These are phyloP conservation scores for Exophiala dermatitidis DNA, from an alignment of 2,329 filamentous ascomycete genomes.

Conservation along the genomic window DNA sequence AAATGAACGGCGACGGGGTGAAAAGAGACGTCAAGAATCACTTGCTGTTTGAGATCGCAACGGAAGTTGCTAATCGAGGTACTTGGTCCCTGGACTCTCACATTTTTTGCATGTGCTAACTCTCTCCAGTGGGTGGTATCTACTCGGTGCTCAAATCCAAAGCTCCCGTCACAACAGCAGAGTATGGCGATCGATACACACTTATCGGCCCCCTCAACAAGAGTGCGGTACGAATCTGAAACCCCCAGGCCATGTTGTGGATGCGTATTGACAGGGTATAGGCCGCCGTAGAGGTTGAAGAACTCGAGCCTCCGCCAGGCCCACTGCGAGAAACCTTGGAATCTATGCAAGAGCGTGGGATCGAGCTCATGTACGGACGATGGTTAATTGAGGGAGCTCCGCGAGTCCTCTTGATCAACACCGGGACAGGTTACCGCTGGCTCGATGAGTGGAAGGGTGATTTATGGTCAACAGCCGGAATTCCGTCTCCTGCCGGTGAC, in stretches of 20 bases:
- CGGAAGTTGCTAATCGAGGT: constrained; percentile 95
- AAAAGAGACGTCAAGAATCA: constrained; percentile 83
- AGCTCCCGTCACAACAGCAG: constrained; percentile 90
- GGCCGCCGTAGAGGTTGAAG: constrained; percentile 97
- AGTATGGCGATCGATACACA: constrained; percentile 97
- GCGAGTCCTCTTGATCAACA: constrained; percentile 88
- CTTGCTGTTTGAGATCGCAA: constrained; percentile 91
- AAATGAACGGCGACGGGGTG: constrained; percentile 27
- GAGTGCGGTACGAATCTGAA: constrained; percentile 58
- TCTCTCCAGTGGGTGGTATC: constrained; percentile 75
- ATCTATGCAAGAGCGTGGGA: constrained; percentile 87
- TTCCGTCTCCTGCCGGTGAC: constrained; percentile 85
- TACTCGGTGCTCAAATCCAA: constrained; percentile 99
- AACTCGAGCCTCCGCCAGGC: constrained; percentile 73
- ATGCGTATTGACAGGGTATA: constrained; percentile 34
- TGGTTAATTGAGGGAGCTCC: constrained; percentile 98
- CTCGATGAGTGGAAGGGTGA: constrained; percentile 96
- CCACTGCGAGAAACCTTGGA: constrained; percentile 75
- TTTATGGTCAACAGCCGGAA: constrained; percentile 84
- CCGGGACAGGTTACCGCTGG: constrained; percentile 82
- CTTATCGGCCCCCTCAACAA: constrained; percentile 91
- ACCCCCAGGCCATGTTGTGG: neutral
- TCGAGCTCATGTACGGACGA: constrained; percentile 82
- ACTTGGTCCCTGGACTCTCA: constrained; percentile 28
- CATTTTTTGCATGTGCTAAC: constrained; percentile 13